These are phyloP conservation scores for Geotrichum armillariae DNA, from an alignment of 1,139 yeast genomes.

Conservation along the genomic window DNA sequence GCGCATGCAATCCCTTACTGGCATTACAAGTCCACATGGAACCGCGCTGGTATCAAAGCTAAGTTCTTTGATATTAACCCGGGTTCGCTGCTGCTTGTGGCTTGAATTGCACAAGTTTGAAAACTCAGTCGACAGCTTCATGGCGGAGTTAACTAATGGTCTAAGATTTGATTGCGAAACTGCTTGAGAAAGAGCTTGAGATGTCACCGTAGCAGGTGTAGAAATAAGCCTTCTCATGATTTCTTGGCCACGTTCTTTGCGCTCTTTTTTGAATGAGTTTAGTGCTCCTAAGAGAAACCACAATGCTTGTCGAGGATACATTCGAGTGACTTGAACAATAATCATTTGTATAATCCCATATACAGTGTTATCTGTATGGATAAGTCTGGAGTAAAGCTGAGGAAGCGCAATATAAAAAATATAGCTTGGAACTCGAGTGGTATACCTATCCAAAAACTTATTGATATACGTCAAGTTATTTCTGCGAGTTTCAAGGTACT, in stretches of 20 bases:
- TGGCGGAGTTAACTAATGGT: slow-evolving; percentile 30
- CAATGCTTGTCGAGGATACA: slow-evolving; percentile 78
- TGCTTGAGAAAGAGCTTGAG: slow-evolving; percentile 14
- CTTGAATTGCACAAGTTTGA: slow-evolving; percentile 38
- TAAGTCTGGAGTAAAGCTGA: slow-evolving; percentile 77
- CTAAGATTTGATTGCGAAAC: slow-evolving; percentile 10
- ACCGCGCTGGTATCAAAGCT: slow-evolving; percentile 50
- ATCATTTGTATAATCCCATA: slow-evolving; percentile 57
- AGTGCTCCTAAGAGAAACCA: slow-evolving; percentile 83
- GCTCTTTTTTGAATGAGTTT: slow-evolving; percentile 60
- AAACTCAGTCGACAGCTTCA: slow-evolving; percentile 36
- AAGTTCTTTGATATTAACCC: slow-evolving; percentile 31
- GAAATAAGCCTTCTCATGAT: slow-evolving; percentile 36
- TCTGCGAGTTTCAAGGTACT: slow-evolving; percentile 27
- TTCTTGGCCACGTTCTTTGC: slow-evolving; percentile 55
- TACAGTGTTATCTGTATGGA: slow-evolving; percentile 61
- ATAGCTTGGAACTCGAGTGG: slow-evolving; percentile 53
- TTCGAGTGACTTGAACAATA: slow-evolving; percentile 54
- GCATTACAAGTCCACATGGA: slow-evolving; percentile 75
- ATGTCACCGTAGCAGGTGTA: slow-evolving; percentile 15
- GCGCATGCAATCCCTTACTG: slow-evolving; percentile 73
- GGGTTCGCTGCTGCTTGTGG: slow-evolving; percentile 25
- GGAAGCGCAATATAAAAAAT: slow-evolving; percentile 87
- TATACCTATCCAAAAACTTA: slow-evolving; percentile 44
- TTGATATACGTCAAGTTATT: slow-evolving; percentile 29